These are phyloP conservation scores for Fomitopsis schrenkii DNA, from an alignment of 1,284 basidiomycete genomes.

Conservation along the genomic window DNA sequence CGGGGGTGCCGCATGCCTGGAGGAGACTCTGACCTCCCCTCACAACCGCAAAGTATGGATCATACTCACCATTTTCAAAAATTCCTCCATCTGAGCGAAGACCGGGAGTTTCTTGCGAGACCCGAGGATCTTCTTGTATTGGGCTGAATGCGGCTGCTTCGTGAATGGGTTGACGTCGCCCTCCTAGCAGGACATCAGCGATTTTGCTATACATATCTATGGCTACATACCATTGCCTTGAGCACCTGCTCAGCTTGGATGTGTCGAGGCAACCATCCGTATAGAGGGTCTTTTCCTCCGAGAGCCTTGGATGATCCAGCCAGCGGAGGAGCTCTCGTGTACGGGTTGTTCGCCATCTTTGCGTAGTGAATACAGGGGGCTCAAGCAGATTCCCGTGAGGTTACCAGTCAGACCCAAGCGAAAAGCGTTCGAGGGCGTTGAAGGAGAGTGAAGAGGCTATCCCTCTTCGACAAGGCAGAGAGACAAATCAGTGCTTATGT, in stretches of 20 bases:
- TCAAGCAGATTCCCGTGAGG: too few relatives aligned
- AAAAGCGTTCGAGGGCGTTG: too few relatives aligned
- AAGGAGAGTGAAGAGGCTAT: too few relatives aligned
- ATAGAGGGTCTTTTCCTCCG: conserved; percentile 37
- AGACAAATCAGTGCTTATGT: too few relatives aligned
- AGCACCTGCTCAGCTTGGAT: conserved; percentile 34
- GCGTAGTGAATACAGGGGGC: too few relatives aligned
- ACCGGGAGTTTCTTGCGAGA: conserved; percentile 89
- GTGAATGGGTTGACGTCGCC: conserved; percentile 91
- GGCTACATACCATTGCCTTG: conserved; percentile 37
- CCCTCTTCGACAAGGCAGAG: too few relatives aligned
- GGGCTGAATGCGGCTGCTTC: conserved; percentile 66
- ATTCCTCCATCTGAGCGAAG: conserved; percentile 90
- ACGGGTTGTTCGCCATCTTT: conserved; percentile 13
- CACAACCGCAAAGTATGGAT: conserved; percentile 16
- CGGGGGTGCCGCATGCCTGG: conserved; percentile 20
- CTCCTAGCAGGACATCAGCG: conserved; percentile 44
- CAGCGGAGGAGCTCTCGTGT: conserved; percentile 20
- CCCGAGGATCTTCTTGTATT: conserved; percentile 87
- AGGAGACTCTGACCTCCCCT: conserved; percentile 34
- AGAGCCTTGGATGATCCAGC: conserved; percentile 1
- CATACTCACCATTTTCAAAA: conserved; percentile 77
- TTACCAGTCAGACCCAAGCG: too few relatives aligned
- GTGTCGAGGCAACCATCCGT: conserved; percentile 56
- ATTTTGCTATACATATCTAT: background rate